Evolutionary conservation across 1,284 basidiomycete genomes (phyloP).

Genomic region (Meira miltonrushii): DNA sequence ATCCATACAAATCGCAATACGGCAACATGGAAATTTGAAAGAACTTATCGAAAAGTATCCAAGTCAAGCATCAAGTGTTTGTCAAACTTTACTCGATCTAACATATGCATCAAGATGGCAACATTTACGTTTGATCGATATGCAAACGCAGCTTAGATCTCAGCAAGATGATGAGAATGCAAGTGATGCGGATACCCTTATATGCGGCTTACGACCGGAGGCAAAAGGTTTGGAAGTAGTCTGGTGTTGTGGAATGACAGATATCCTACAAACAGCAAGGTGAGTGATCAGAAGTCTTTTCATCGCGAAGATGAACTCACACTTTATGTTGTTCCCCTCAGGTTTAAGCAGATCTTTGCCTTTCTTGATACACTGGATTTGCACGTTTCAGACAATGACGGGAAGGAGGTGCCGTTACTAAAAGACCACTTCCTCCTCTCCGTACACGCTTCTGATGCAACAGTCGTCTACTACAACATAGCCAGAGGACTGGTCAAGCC

Average conservation of each 20-base stretch:
- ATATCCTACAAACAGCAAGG: background rate
- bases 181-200: background rate
- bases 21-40: conserved; percentile 2
- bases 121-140: conserved; percentile 23
- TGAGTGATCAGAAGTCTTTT: background rate
- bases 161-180: background rate
- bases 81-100: conserved; percentile 51
- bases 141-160: background rate
- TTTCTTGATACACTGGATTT: background rate
- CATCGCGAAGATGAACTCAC: background rate
- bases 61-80: conserved; percentile 41
- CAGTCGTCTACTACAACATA: conserved; percentile 46
- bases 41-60: conserved; percentile 26
- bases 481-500: conserved; percentile 47
- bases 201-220: conserved; percentile 3
- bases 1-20: background rate
- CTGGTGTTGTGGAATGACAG: background rate
- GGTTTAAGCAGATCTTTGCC: conserved; percentile 2
- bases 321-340: background rate
- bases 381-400: background rate
- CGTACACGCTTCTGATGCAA: conserved; percentile 43
- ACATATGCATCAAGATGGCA: conserved; percentile 40
- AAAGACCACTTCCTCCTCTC: conserved; percentile 35
- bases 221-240: conserved; percentile 7
- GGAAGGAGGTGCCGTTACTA: background rate